These are phyloP conservation scores for Rhodocollybia butyracea DNA, from an alignment of 768 basidiomycete species.

Conservation along the genomic window DNA sequence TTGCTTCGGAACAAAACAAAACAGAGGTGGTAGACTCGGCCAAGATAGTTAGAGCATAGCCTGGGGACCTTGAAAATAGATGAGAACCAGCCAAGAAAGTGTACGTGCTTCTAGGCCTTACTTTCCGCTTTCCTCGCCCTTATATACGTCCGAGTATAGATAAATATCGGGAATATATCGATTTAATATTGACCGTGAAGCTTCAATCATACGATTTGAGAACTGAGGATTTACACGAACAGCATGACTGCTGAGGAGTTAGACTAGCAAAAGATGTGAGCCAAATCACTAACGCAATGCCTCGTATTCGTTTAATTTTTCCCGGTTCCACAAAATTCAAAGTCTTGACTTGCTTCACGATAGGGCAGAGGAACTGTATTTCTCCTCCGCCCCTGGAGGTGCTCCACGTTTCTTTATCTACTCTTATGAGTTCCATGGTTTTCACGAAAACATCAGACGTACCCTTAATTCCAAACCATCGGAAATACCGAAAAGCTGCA, in stretches of 20 bases:
- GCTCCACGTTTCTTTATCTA: conserved; percentile 96
- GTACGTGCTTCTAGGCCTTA: conserved; percentile 33
- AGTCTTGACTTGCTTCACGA: conserved; percentile 88
- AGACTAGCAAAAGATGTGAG: background rate
- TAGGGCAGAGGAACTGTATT: conserved; percentile 88
- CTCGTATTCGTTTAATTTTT: conserved; percentile 90
- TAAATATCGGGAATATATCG: conserved; percentile 98
- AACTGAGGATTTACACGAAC: conserved; percentile 97
- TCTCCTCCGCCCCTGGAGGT: conserved; percentile 92
- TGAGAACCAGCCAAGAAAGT: background rate
- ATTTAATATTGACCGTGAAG: conserved; percentile 88
- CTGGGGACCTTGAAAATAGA: conserved; percentile 73
- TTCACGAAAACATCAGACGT: conserved; percentile 15
- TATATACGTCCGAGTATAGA: conserved; percentile 97
- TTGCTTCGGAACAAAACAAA: conserved; percentile 83
- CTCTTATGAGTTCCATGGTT: conserved; percentile 1
- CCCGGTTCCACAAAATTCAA: conserved; percentile 91
- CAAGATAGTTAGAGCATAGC: conserved; percentile 87
- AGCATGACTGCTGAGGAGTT: conserved; percentile 61
- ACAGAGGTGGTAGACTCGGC: conserved; percentile 91
- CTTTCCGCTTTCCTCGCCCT: conserved; percentile 97
- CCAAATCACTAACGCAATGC: conserved; percentile 71
- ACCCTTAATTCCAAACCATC: conserved; percentile 90
- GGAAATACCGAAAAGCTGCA: conserved; percentile 86
- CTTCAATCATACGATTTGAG: conserved; percentile 96